phyloP scores from a whole-genome alignment of 1,284 basidiomycete species.

The Pholiota adiposa region DNA sequence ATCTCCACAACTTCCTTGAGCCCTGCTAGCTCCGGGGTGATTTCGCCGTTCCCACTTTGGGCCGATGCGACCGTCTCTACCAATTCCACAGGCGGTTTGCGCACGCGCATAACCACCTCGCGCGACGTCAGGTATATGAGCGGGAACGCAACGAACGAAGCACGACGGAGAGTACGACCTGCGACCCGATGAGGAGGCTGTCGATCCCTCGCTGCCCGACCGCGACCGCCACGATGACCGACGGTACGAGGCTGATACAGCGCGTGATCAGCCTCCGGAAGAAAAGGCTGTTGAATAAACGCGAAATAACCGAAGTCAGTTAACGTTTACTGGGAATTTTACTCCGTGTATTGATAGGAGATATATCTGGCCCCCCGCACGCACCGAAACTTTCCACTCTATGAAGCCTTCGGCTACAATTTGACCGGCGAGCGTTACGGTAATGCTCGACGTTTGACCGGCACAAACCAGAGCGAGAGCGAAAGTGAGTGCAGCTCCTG shows the following conservation, averaged over 20 bases:
- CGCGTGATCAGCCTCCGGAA: conserved; percentile 77
- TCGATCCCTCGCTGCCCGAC: conserved; percentile 73
- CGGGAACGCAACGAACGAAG: conserved; percentile 76
- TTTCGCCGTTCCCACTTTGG: background rate
- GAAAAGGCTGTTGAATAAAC: conserved; percentile 54
- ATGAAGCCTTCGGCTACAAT: conserved; percentile 87
- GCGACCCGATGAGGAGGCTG: conserved; percentile 76
- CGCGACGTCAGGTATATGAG: conserved; percentile 68
- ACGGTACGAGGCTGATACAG: conserved; percentile 75
- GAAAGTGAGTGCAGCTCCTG: conserved; percentile 74
- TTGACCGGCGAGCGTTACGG: conserved; percentile 83
- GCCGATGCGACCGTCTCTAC: background rate
- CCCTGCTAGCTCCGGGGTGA: background rate
- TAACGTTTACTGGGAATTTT: conserved; percentile 6
- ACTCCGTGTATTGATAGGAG: background rate
- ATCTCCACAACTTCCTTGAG: background rate
- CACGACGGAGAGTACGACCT: conserved; percentile 78
- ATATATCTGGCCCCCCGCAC: conserved; percentile 25
- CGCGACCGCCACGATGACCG: conserved; percentile 68
- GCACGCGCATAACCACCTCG: conserved; percentile 56
- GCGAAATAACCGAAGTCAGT: conserved; percentile 8
- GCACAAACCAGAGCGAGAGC: conserved; percentile 78
- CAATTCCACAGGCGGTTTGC: conserved; percentile 18
- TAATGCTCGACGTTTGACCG: conserved; percentile 83
- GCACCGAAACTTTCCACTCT: conserved; percentile 75